These are phyloP conservation scores for Capronia coronata DNA, from an alignment of 2,329 filamentous ascomycete species.

Conservation along the genomic window DNA sequence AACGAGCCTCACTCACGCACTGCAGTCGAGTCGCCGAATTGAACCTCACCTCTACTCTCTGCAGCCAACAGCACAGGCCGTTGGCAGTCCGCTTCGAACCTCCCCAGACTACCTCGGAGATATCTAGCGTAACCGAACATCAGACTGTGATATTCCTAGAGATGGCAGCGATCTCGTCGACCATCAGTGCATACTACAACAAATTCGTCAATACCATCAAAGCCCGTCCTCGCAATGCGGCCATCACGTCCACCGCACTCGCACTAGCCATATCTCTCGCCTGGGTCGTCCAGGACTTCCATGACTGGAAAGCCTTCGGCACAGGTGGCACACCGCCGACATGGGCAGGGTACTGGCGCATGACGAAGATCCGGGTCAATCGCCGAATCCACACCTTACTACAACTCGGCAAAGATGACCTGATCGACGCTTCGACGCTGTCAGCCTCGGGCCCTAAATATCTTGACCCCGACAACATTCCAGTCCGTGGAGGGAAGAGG, in stretches of 20 bases:
- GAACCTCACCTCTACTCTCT: no score
- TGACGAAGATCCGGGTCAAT: constrained; percentile 22
- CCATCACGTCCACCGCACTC: constrained; percentile 7
- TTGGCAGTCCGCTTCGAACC: no score
- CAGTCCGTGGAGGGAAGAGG: constrained; percentile 8
- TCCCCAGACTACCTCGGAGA: no score
- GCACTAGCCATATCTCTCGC: constrained; percentile 12
- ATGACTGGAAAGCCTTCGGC: constrained; percentile 23
- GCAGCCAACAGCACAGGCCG: no score
- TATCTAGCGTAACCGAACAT: no score
- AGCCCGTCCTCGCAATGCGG: constrained; percentile 12
- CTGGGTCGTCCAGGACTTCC: constrained; percentile 23
- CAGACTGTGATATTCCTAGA: background rate
- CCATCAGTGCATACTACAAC: constrained; percentile 9
- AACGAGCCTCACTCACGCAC: no score
- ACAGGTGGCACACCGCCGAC: constrained; percentile 25
- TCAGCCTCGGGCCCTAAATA: constrained; percentile 15
- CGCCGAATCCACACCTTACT: constrained; percentile 14
- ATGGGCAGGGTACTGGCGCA: constrained; percentile 24
- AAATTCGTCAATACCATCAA: constrained; percentile 6
- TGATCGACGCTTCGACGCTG: constrained; percentile 16
- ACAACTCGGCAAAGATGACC: constrained; percentile 18
- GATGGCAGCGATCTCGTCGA: background rate
- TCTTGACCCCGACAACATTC: constrained; percentile 13
- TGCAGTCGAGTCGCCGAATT: no score